Evolutionary conservation across 2,329 filamentous ascomycete species (phyloP).

Genomic region (Daldinia sp.): DNA sequence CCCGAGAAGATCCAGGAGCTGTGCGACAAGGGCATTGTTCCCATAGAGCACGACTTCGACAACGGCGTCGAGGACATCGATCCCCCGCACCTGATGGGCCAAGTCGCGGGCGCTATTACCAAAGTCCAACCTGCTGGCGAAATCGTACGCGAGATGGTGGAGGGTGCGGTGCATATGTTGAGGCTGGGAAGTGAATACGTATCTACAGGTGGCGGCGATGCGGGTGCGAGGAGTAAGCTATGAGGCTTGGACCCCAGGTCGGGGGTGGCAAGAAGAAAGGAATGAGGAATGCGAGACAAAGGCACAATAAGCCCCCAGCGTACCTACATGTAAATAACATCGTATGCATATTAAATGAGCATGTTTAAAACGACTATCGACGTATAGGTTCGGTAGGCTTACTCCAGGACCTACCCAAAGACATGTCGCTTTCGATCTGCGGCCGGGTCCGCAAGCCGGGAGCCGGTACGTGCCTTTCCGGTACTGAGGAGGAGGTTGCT

Average conservation of each 20-base stretch:
- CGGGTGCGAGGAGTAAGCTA: conserved; percentile 52
- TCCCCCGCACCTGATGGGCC: conserved; percentile 90
- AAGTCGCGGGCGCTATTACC: conserved; percentile 81
- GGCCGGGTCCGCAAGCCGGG: conserved; percentile 12
- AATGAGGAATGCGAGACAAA: no score
- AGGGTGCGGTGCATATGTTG: conserved; percentile 74
- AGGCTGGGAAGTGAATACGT: conserved; percentile 63
- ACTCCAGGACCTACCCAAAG: background rate
- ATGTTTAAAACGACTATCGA: background rate
- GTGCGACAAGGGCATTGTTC: conserved; percentile 79
- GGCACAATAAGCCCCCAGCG: no score
- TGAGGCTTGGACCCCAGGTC: conserved; percentile 42
- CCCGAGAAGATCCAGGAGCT: conserved; percentile 79
- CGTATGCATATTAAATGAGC: no score
- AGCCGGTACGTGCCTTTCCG: conserved; percentile 16
- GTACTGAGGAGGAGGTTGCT: background rate
- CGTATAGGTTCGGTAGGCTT: background rate
- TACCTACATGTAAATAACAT: no score
- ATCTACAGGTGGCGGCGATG: conserved; percentile 53
- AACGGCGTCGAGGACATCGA: conserved; percentile 84
- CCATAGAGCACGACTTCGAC: conserved; percentile 83
- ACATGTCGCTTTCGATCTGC: background rate
- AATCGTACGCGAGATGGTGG: conserved; percentile 92
- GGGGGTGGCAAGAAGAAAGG: background rate
- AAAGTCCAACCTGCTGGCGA: conserved; percentile 81